These are phyloP conservation scores for Heterobasidion occidentale DNA, from an alignment of 1,284 basidiomycete species.

Conservation along the genomic window DNA sequence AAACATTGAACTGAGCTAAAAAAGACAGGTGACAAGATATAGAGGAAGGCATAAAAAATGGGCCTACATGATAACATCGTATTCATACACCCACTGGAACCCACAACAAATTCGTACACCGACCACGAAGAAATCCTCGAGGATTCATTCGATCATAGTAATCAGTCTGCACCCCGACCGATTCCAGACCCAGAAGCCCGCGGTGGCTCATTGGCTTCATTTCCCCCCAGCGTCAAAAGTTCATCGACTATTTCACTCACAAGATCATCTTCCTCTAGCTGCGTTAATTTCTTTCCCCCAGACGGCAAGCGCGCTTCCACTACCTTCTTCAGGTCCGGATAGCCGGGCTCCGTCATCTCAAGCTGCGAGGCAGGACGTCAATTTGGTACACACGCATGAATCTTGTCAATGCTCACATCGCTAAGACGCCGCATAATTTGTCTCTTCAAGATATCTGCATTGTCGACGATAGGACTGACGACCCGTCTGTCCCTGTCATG, in stretches of 20 bases:
- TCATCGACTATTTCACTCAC: constrained; percentile 60
- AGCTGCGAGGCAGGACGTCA: constrained; percentile 36
- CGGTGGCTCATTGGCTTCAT: not conserved
- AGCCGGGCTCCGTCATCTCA: constrained; percentile 54
- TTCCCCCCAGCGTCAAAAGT: constrained; percentile 13
- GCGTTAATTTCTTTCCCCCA: constrained; percentile 18
- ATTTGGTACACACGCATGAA: constrained; percentile 1
- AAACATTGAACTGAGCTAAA: not conserved
- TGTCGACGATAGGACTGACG: not conserved
- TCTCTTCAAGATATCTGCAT: not conserved
- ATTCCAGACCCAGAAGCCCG: constrained; percentile 3
- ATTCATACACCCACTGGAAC: not conserved
- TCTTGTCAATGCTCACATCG: constrained; percentile 11
- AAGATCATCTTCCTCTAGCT: constrained; percentile 54
- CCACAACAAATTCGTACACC: not conserved
- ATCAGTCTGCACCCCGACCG: not conserved
- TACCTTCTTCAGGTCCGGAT: constrained; percentile 44
- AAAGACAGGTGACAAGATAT: not conserved
- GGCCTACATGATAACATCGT: not conserved
- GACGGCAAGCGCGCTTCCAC: constrained; percentile 42
- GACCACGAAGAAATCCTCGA: too few relatives aligned
- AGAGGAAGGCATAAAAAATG: not conserved
- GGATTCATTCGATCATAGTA: not conserved
- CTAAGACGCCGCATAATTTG: constrained; percentile 8
- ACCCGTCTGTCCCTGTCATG: constrained; percentile 8